Percentiles rank a stretch among this genome's conserved stretches.
Evolutionary conservation across 352 stramenopile species (phyloP).

Genomic region (Plasmopara viticola): DNA sequence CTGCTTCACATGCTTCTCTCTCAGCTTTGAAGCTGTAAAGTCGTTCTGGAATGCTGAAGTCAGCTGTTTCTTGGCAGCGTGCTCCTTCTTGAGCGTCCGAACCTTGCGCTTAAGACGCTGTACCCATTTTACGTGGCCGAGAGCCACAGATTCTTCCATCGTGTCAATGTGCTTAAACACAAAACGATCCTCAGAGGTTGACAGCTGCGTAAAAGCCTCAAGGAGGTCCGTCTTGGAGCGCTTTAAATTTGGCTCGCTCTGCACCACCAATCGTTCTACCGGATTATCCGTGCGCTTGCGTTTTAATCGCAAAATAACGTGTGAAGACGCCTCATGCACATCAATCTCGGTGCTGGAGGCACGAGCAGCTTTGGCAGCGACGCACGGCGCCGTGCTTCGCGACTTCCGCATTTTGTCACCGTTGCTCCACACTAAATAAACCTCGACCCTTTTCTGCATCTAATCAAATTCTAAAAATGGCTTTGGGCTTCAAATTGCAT

Average conservation of each 20-base stretch:
- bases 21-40: conserved; percentile 22
- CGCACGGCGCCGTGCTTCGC: conserved; percentile 4
- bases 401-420: too few relatives aligned
- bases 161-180: conserved; percentile 84
- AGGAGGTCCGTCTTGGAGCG: conserved; percentile 33
- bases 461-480: too few relatives aligned
- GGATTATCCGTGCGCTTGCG: conserved; percentile 79
- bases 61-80: conserved; percentile 25
- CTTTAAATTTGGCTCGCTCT: conserved; percentile 33
- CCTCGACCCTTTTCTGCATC: too few relatives aligned
- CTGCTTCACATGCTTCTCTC: conserved; percentile 35
- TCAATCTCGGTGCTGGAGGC: conserved; percentile 2
- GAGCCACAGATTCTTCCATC: conserved; percentile 38
- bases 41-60: conserved; percentile 29
- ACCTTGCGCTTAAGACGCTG: conserved; percentile 63
- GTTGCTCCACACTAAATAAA: too few relatives aligned
- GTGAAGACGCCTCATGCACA: conserved; percentile 1
- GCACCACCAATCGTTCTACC: conserved; percentile 59
- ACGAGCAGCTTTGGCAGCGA: conserved; percentile 5
- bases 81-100: conserved; percentile 51
- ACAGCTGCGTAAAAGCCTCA: conserved; percentile 55
- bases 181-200: conserved; percentile 60
- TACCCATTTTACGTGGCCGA: conserved; percentile 46
- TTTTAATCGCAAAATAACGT: conserved; percentile 65
- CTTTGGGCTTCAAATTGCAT: too few relatives aligned